Conservation (phyloP, 768 basidiomycete genomes). For the Lactarius tabidus region DNA sequence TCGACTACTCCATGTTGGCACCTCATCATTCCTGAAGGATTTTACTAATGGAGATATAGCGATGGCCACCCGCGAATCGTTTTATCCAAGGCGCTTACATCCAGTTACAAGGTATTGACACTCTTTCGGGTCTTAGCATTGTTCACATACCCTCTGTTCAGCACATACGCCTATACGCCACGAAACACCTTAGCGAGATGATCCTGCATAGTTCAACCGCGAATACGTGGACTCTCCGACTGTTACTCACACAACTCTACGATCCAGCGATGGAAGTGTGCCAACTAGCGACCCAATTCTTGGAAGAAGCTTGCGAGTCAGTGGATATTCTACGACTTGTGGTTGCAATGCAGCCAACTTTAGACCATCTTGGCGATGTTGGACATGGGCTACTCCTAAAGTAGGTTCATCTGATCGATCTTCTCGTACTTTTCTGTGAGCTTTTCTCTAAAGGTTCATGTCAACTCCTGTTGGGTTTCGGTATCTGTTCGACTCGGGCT, state of each 20-base stretch:
- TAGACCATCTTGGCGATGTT: slow-evolving; percentile 93
- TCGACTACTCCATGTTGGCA: slow-evolving; percentile 85
- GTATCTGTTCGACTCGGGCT: slow-evolving; percentile 86
- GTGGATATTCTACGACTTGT: slow-evolving; percentile 82
- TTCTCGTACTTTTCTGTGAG: not conserved
- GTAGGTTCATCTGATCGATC: slow-evolving; percentile 42
- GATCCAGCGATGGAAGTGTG: slow-evolving; percentile 89
- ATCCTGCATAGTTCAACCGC: slow-evolving; percentile 62
- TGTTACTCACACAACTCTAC: slow-evolving; percentile 93
- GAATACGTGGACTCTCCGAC: slow-evolving; percentile 83
- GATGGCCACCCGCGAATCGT: slow-evolving; percentile 95
- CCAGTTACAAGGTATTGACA: slow-evolving; percentile 71
- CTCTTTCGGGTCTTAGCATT: not conserved
- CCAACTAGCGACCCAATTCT: slow-evolving; percentile 81
- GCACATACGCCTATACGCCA: slow-evolving; percentile 88
- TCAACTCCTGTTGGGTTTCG: slow-evolving; percentile 90
- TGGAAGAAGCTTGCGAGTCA: slow-evolving; percentile 87
- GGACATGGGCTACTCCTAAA: slow-evolving; percentile 85
- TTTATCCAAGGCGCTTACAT: slow-evolving; percentile 90
- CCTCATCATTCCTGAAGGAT: not conserved
- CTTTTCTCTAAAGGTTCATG: slow-evolving; percentile 63
- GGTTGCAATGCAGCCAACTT: slow-evolving; percentile 89
- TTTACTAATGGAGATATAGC: slow-evolving; percentile 39
- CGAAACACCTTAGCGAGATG: slow-evolving; percentile 77
- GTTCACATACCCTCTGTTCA: slow-evolving; percentile 31